phyloP scores from a whole-genome alignment of 768 basidiomycete species.

The Pleurotus salmoneostramineus region DNA sequence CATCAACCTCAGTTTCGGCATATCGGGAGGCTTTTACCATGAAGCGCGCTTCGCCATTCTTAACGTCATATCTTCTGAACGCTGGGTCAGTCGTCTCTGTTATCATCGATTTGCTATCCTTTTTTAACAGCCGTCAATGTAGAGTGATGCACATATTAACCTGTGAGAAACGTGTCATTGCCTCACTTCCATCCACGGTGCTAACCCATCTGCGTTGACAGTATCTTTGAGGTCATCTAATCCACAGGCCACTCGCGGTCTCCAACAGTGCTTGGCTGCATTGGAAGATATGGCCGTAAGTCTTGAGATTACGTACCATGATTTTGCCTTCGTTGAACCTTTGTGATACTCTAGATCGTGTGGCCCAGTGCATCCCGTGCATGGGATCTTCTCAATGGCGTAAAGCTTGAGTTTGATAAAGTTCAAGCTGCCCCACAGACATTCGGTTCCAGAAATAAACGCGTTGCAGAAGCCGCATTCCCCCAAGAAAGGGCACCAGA shows the following conservation, averaged over 20 bases:
- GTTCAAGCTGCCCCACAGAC: constrained; percentile 30
- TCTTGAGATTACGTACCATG: constrained; percentile 4
- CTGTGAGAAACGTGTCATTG: constrained; percentile 33
- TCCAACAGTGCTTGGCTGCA: constrained; percentile 60
- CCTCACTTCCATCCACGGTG: background rate
- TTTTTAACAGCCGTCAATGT: background rate
- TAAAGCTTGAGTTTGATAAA: constrained; percentile 49
- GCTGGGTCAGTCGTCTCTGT: constrained; percentile 52
- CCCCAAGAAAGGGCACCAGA: constrained; percentile 42
- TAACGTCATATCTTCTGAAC: constrained; percentile 66
- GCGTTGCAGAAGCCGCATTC: constrained; percentile 61
- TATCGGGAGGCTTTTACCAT: constrained; percentile 62
- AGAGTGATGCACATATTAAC: constrained; percentile 82
- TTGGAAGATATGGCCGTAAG: constrained; percentile 68
- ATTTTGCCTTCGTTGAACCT: constrained; percentile 11
- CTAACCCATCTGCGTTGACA: constrained; percentile 19
- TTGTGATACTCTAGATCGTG: constrained; percentile 35
- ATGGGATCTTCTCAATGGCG: constrained; percentile 65
- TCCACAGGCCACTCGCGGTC: constrained; percentile 62
- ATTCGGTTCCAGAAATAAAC: constrained; percentile 46
- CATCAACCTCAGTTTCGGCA: constrained; percentile 40
- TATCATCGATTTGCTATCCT: constrained; percentile 11
- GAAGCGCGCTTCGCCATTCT: constrained; percentile 56
- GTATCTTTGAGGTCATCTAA: constrained; percentile 72
- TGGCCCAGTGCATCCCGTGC: constrained; percentile 72